Evolutionary conservation across 148 eudicot genomes (phyloP).

Genomic region (Cornus florida): DNA sequence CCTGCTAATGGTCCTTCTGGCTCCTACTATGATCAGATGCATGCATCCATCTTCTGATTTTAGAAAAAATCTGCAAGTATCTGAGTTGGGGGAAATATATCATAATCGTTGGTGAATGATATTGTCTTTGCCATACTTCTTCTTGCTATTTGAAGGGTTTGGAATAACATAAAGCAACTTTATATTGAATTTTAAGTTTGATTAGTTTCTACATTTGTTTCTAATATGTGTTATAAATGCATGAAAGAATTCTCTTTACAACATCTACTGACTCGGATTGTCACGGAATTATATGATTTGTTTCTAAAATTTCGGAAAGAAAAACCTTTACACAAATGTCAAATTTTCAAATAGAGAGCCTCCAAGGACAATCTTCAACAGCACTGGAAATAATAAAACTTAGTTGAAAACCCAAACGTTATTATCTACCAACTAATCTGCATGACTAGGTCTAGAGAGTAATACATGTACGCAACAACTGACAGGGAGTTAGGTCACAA

Average conservation of each 20-base stretch:
- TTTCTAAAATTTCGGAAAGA: background rate
- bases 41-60: background rate
- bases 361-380: background rate
- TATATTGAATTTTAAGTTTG: background rate
- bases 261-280: background rate
- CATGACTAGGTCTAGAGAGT: too few species aligned
- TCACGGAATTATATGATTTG: background rate
- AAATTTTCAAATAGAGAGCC: background rate
- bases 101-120: too few species aligned
- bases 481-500: too few species aligned
- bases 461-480: too few species aligned
- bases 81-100: too few species aligned
- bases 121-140: background rate
- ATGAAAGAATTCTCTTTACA: background rate
- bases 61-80: too few species aligned
- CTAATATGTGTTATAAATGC: background rate
- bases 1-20: conserved; percentile 19
- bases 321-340: background rate
- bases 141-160: background rate
- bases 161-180: background rate
- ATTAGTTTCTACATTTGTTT: background rate
- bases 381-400: background rate
- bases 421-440: background rate
- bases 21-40: background rate
- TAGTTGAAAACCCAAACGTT: background rate